Base-by-base conservation (phyloP, 345 rosid genomes). In the Aquilaria yunnanensis region DNA sequence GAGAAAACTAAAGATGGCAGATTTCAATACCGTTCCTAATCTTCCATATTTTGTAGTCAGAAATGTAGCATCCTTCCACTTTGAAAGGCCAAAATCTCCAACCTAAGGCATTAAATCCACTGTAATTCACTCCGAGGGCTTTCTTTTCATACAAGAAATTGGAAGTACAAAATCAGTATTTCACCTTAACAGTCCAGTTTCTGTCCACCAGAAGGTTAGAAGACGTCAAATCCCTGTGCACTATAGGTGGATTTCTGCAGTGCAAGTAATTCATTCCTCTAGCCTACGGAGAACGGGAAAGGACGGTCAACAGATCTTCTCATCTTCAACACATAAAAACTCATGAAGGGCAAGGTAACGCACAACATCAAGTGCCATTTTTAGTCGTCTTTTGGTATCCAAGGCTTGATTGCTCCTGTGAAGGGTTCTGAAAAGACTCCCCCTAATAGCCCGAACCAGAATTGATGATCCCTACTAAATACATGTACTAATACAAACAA, bases 241-340 rank as follows among this genome's bases (percentile, higher is more conserved):
- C 86, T 56, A 87, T 93, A 12, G 96, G 90, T 12, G 94, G 98
- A 70, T 83, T 85, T 67, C 98, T 81, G 56, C 67, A 90, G 70
- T 93, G 98, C 73, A 90, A 80, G 76, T 93, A 93, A 69, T 93
- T 87, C 97, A 89, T 87, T 57, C 96, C 98, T 77, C 86, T 76
- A 58, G 95, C 96, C 98, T 93, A 85, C 74, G 78, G 60, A 34
- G 50, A 60, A 48, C 54, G 30, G 13, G 11, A 53, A 51, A 56
- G 51, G 46, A 59, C 2, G 2, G 2, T 50, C 47, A 37, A 37
- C 7, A 37, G 43, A 37, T 37, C 43, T 37, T 37, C 43, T 8
- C 5, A 37, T 37, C 7, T 37, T 8, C 43, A 37, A 37, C 43
- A 37, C 8, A 16, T 16, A 16, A 37, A 37, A 37, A 2, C 43